Conservation (phyloP, 129 eudicot species). For the Solidago caesia region DNA sequence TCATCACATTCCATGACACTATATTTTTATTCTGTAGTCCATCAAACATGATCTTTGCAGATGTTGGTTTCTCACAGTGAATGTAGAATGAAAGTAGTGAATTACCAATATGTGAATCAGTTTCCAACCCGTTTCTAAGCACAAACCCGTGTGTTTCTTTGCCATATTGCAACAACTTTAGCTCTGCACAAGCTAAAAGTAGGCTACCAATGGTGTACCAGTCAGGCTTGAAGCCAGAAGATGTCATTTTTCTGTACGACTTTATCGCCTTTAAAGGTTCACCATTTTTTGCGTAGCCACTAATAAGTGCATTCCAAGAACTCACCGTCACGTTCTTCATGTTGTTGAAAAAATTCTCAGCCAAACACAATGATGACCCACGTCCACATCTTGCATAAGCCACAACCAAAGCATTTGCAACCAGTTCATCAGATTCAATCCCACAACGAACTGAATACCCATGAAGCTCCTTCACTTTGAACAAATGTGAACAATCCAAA, state of each 20-base stretch:
- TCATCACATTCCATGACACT: conserved; percentile 65
- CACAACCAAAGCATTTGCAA: conserved; percentile 52
- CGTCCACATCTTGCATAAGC: conserved; percentile 57
- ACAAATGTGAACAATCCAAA: conserved; percentile 25
- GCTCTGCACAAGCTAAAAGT: conserved; percentile 47
- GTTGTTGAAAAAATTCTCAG: conserved; percentile 42
- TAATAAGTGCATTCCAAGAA: conserved; percentile 65
- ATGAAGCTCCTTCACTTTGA: conserved; percentile 58
- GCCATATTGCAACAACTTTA: conserved; percentile 39
- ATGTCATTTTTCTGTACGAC: conserved; percentile 37
- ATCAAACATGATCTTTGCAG: conserved; percentile 42
- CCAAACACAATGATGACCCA: conserved; percentile 36
- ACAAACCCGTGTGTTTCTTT: conserved; percentile 56
- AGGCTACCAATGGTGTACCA: conserved; percentile 49
- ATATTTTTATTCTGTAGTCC: conserved; percentile 37
- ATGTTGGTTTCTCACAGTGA: conserved; percentile 38
- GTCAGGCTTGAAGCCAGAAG: conserved; percentile 50
- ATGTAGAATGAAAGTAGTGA: conserved; percentile 55
- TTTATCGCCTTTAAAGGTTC: conserved; percentile 47
- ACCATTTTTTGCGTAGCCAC: conserved; percentile 50
- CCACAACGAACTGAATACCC: conserved; percentile 54
- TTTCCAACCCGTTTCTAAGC: conserved; percentile 49
- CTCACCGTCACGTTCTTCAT: conserved; percentile 33
- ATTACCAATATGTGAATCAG: conserved; percentile 36
- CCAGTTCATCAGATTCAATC: conserved; percentile 36